These are phyloP conservation scores for Myxozyma geophila DNA, from an alignment of 805 yeast species.

Conservation along the genomic window DNA sequence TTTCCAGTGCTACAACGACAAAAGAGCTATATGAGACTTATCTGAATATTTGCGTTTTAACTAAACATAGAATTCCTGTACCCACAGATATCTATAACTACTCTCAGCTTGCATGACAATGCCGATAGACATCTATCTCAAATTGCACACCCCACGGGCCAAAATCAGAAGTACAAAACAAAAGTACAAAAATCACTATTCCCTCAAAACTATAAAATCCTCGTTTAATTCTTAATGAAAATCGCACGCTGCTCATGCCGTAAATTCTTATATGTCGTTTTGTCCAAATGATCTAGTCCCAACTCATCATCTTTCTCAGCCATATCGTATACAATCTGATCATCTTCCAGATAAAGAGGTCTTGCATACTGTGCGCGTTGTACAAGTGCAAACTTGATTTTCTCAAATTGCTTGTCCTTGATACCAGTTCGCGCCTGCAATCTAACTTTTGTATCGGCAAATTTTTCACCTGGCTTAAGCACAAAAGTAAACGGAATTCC, in stretches of 20 bases:
- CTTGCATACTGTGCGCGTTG: conserved; percentile 43
- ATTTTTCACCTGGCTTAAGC: conserved; percentile 68
- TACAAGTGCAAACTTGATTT: conserved; percentile 67
- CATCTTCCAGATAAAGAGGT: conserved; percentile 54
- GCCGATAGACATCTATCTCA: not conserved
- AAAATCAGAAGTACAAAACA: not conserved
- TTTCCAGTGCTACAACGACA: too few species aligned
- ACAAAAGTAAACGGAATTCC: conserved; percentile 85
- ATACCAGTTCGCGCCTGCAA: conserved; percentile 72
- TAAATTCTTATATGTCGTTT: conserved; percentile 61
- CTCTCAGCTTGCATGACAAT: not conserved
- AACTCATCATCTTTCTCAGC: conserved; percentile 58
- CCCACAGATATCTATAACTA: not conserved
- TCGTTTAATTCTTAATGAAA: conserved; percentile 52
- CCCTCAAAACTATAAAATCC: not conserved
- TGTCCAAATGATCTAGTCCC: conserved; percentile 88
- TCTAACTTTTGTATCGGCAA: conserved; percentile 65
- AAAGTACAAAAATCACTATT: not conserved
- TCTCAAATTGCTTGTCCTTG: conserved; percentile 71
- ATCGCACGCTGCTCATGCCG: conserved; percentile 60
- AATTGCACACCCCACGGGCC: too few species aligned
- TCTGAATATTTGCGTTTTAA: not conserved
- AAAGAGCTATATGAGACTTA: not conserved
- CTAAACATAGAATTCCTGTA: not conserved
- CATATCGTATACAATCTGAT: conserved; percentile 57